Evolutionary conservation across 148 eudicot genomes (phyloP).

Genomic region (Vaccinium myrtillus): DNA sequence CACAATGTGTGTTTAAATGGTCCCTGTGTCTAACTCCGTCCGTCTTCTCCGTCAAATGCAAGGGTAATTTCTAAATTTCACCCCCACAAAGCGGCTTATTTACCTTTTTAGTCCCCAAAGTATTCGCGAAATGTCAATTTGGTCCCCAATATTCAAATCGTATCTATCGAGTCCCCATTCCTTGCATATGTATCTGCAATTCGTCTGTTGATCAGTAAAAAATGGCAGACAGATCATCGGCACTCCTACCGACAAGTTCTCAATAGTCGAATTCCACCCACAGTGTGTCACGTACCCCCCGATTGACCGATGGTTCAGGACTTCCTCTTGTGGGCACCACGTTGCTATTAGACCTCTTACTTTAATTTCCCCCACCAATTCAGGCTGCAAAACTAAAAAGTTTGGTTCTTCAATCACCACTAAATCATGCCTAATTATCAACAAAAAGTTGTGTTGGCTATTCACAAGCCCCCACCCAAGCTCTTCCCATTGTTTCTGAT

Average conservation of each 20-base stretch:
- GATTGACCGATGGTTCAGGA: conserved; percentile 15
- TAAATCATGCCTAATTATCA: conserved; percentile 18
- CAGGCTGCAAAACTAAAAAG: background rate
- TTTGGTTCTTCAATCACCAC: background rate
- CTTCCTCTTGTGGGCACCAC: conserved; percentile 23
- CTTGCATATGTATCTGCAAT: too few species aligned
- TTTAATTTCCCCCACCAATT: conserved; percentile 11
- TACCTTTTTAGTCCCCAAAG: too few species aligned
- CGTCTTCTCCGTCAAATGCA: too few species aligned
- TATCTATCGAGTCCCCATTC: too few species aligned
- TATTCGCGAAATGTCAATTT: too few species aligned
- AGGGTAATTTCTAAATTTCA: too few species aligned
- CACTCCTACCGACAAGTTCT: conserved; percentile 18
- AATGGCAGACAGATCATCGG: conserved; percentile 23
- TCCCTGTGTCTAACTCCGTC: too few species aligned
- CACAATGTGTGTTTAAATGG: too few species aligned
- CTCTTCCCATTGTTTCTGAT: background rate
- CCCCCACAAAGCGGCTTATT: too few species aligned
- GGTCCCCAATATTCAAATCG: too few species aligned
- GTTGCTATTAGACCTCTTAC: conserved; percentile 14
- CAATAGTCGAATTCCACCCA: conserved; percentile 20
- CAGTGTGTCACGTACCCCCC: conserved; percentile 16
- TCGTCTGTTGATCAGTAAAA: conserved; percentile 14
- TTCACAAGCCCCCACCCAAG: conserved; percentile 27
- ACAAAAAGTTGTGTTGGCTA: conserved; percentile 11